Base-by-base conservation (phyloP, 108 stramenopile species). In the Schizochytrium sp. region DNA sequence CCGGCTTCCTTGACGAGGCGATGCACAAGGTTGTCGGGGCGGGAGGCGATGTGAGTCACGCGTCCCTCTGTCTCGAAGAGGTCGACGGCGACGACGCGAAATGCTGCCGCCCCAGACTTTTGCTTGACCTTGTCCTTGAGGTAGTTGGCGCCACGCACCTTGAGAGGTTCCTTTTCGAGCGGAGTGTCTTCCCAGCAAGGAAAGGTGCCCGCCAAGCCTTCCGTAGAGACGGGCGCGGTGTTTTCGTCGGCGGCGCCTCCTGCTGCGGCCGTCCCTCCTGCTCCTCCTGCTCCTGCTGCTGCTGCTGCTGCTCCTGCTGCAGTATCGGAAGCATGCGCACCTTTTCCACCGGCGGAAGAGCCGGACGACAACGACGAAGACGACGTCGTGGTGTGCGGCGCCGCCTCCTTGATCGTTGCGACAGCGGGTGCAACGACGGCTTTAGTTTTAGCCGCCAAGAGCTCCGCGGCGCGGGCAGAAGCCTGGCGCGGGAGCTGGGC, bases 1-100 rank as follows among this genome's bases (percentile, higher is more conserved):
- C 76, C 48, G 3, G 23, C 76, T 4, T 83, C 76, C 51, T 83
- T 83, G 48, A 83, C 76, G 51, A 83, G 76, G 12, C 76, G 76
- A 28, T 83, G 76, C 18, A 83, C 76, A 34, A 83, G 76, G 23
- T 53, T 83, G 76, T 83, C 76, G 3, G 76, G 76, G 19, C 76
- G 45, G 12, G 48, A 53, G 10, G 76, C 76, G 28, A 83, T 83
- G 76, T 83, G 76, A 0, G 51, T 53, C 19, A 83, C 76, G 19
- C 76, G 45, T 6, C 76, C 76, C 28, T 83, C 76, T 8, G 76
- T 83, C 76, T 83, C 76, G 76, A 83, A 83, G 76, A 83, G 76
- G 5, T 83, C 76, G 43, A 83, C 25, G 51, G 76, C 76, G 25
- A 83, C 76, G 23, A 83, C 19, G 23, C 51, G 76, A 53, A 83